These are phyloP conservation scores for Dactylellina leptospora DNA, from an alignment of 2,329 filamentous ascomycete genomes.

Conservation along the genomic window DNA sequence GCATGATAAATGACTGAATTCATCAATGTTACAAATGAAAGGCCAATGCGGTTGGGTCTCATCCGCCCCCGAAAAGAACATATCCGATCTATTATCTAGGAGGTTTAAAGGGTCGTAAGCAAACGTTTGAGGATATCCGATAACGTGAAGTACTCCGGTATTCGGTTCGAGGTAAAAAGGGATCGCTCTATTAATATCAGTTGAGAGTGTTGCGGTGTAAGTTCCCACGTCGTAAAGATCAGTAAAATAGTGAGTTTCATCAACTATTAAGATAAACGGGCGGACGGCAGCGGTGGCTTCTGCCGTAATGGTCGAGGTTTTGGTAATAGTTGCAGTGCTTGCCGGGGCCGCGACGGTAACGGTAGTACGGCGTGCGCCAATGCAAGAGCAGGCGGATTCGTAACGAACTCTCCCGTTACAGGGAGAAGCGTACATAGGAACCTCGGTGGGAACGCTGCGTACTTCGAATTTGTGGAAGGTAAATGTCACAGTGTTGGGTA, in stretches of 20 bases:
- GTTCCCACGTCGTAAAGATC: not conserved
- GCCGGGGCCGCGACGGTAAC: not conserved
- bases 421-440: not conserved
- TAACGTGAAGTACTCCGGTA: not conserved
- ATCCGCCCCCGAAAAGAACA: not conserved
- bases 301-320: not conserved
- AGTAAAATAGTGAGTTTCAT: not conserved
- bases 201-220: not conserved
- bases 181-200: not conserved
- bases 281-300: not conserved
- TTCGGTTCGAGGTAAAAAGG: not conserved
- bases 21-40: not conserved
- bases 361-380: not conserved
- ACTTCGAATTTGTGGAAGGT: not conserved
- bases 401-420: not conserved
- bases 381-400: not conserved
- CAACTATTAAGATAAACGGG: not conserved
- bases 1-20: not conserved
- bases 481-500: not conserved
- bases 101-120: not conserved
- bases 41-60: not conserved
- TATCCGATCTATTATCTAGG: not conserved
- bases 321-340: not conserved
- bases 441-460: not conserved
- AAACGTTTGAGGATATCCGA: not conserved